Evolutionary conservation across 805 yeast genomes (phyloP).

Genomic region (Yamadazyma sp.): DNA sequence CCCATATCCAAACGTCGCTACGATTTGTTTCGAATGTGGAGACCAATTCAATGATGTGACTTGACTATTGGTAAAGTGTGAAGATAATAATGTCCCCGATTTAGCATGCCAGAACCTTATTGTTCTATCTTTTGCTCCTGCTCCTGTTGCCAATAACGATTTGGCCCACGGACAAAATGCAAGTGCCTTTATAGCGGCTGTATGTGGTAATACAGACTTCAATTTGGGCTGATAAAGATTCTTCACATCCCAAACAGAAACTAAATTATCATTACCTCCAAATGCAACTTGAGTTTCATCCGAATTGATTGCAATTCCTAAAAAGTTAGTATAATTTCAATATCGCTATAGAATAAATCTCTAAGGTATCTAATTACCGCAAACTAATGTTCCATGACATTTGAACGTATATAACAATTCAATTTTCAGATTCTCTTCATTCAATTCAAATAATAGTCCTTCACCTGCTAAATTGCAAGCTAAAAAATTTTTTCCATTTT

Average conservation of each 20-base stretch:
- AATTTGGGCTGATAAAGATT: slow-evolving; percentile 39
- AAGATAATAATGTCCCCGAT: slow-evolving; percentile 66
- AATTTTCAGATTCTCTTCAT: slow-evolving; percentile 6
- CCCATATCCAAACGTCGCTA: slow-evolving; percentile 82
- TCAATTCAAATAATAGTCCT: slow-evolving; percentile 41
- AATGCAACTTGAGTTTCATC: slow-evolving; percentile 60
- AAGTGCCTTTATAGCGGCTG: slow-evolving; percentile 87
- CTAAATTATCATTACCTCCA: slow-evolving; percentile 82
- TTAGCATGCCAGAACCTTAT: slow-evolving; percentile 84
- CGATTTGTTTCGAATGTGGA: slow-evolving; percentile 54
- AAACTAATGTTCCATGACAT: slow-evolving; percentile 34
- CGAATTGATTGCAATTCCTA: slow-evolving; percentile 58
- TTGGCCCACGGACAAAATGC: slow-evolving; percentile 91
- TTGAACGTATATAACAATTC: slow-evolving; percentile 15
- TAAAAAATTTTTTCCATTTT: slow-evolving; percentile 40
- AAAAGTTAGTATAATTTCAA: slow-evolving; percentile 22
- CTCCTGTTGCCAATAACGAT: slow-evolving; percentile 82
- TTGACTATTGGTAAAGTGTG: slow-evolving; percentile 63
- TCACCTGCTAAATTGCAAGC: slow-evolving; percentile 69
- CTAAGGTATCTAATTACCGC: slow-evolving; percentile 28
- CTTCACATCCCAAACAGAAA: slow-evolving; percentile 66
- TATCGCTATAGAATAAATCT: too few species aligned
- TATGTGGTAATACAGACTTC: slow-evolving; percentile 55
- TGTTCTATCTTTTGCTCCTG: slow-evolving; percentile 79
- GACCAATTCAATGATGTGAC: slow-evolving; percentile 83